phyloP scores from a whole-genome alignment of 495 filamentous ascomycete genomes.

The Penicillium egyptiacum region DNA sequence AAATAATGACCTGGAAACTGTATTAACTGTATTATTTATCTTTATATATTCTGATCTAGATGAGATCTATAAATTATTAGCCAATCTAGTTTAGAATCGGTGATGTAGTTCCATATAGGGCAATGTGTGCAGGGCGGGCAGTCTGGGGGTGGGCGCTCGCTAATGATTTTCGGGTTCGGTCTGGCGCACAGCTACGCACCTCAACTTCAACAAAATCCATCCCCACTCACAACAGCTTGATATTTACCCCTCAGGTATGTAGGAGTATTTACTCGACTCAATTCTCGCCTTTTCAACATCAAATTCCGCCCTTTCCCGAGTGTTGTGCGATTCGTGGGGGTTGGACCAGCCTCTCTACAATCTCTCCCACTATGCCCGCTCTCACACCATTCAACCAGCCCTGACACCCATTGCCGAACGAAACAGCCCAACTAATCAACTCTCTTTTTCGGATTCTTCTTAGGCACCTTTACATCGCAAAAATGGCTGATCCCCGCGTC shows the following conservation, averaged over 20 bases:
- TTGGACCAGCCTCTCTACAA: slow-evolving; percentile 10
- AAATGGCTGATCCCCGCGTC: slow-evolving; percentile 95
- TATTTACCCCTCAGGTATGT: slow-evolving; percentile 45
- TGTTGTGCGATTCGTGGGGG: slow-evolving; percentile 32
- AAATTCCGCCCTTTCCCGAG: slow-evolving; percentile 30
- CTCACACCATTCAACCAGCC: slow-evolving; percentile 15
- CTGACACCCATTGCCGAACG: slow-evolving; percentile 9
- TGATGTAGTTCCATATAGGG: slow-evolving; percentile 22
- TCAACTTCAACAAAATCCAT: slow-evolving; percentile 43
- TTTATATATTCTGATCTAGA: not conserved
- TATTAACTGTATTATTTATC: slow-evolving; percentile 9
- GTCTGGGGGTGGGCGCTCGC: slow-evolving; percentile 45
- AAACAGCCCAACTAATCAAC: slow-evolving; percentile 10
- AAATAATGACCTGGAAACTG: slow-evolving; percentile 11
- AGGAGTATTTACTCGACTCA: slow-evolving; percentile 16
- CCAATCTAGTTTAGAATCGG: slow-evolving; percentile 4
- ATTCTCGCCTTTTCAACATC: slow-evolving; percentile 25
- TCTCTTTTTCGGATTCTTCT: slow-evolving; percentile 22
- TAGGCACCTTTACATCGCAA: slow-evolving; percentile 44
- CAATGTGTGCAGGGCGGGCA: slow-evolving; percentile 30
- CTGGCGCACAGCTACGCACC: slow-evolving; percentile 48
- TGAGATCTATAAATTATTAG: slow-evolving; percentile 1
- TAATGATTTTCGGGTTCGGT: slow-evolving; percentile 51
- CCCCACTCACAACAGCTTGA: slow-evolving; percentile 39
- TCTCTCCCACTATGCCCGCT: slow-evolving; percentile 24